Base-by-base conservation (phyloP, 1,139 yeast genomes). In the Geotrichum bryndzae region DNA sequence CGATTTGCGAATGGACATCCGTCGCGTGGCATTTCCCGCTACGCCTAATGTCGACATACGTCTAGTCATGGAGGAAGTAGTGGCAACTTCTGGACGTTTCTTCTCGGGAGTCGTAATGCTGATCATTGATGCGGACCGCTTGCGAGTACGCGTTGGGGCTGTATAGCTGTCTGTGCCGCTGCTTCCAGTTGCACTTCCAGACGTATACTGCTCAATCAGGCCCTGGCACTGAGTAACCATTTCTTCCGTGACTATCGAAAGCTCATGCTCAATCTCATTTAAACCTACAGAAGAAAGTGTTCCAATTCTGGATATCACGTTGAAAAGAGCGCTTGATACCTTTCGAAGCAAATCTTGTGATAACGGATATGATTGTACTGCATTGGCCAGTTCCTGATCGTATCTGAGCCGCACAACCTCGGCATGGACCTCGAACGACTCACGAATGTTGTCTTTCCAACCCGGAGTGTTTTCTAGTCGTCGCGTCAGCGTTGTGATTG, bases 381-480 rank as follows among this genome's bases (percentile, higher is more conserved):
- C 56, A 27, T 63, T 62, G 10, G 64, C 59, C 6, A 62, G 59
- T 11, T 55, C 62, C 23, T 55, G 61, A 18, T 68, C 67, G 22
- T 62, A 48, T 38, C 61, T 51, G 11, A 63, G 53, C 50, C 61
- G 58, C 33, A 66, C 61, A 55, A 62, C 56, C 7, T 68, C 66
- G 7, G 67, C 68, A 48, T 65, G 67, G 4, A 61, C 58, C 10
- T 65, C 58, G 56, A 70, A 70, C 27, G 59, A 46, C 22, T 58
- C 58, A 27, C 63, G 54, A 57, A 67, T 68, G 8, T 60, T 61
- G 11, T 57, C 62, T 8, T 69, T 63, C 70, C 71, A 70, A 15
- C 72, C 73, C 15, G 66, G 58, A 38, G 67, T 67, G 52, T 67
- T 68, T 38, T 62, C 61, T 38, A 70, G 57, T n/a, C 68, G 64